A percentile compares a stretch with the other conserved stretches of the same genome.
Evolutionary conservation across 305 asterid species (phyloP).

Genomic region (Fraxinus ornus): DNA sequence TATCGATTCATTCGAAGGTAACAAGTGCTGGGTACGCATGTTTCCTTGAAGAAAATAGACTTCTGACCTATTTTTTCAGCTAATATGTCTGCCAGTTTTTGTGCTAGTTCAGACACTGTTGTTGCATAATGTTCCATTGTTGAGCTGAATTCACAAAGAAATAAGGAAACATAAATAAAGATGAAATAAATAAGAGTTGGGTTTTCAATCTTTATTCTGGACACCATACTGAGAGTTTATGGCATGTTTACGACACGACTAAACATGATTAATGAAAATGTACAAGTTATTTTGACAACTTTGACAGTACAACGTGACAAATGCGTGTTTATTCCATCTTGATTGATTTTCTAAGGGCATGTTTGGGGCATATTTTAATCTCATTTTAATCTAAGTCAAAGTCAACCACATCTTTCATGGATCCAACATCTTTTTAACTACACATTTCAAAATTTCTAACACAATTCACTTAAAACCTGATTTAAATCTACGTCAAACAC

Average conservation of each 20-base stretch:
- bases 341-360: not conserved
- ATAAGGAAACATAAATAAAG: not conserved
- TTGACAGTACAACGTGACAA: not conserved
- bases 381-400: no score
- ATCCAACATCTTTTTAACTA: no score
- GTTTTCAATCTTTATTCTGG: not conserved
- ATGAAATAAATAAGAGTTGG: not conserved
- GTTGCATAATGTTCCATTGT: constrained; percentile 62
- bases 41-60: constrained; percentile 49
- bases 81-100: constrained; percentile 49
- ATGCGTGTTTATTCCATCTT: not conserved
- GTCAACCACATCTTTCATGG: no score
- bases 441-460: no score
- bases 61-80: constrained; percentile 57
- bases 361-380: not conserved
- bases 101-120: constrained; percentile 56
- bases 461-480: no score
- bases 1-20: constrained; percentile 82
- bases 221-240: not conserved
- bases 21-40: constrained; percentile 54
- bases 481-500: no score
- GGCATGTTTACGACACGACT: not conserved
- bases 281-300: not conserved
- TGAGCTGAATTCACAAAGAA: constrained; percentile 41
- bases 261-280: not conserved